phyloP scores from a whole-genome alignment of 2,329 filamentous ascomycete species.

The Daldinia sp. region DNA sequence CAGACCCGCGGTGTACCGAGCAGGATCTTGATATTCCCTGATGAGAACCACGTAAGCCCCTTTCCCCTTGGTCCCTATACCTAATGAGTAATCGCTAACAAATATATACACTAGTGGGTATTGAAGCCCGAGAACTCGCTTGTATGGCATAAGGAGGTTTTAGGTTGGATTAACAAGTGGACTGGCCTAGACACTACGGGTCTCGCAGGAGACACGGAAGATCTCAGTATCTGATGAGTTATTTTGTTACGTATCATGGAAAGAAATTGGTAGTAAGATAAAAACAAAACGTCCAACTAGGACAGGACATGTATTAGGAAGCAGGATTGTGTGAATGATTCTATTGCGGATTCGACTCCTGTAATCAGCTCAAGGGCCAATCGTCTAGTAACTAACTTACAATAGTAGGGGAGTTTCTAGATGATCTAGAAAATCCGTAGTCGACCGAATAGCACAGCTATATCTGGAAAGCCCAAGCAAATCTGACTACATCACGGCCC shows the following conservation, averaged over 20 bases:
- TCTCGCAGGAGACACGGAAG: conserved; percentile 34
- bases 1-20: conserved; percentile 79
- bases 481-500: not conserved
- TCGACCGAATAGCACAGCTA: not conserved
- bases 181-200: conserved; percentile 53
- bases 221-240: conserved; percentile 33
- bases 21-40: conserved; percentile 81
- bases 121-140: conserved; percentile 90
- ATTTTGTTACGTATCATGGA: not conserved
- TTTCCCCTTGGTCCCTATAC: not conserved
- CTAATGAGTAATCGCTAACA: conserved; percentile 57
- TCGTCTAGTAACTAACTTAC: not conserved
- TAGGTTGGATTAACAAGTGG: conserved; percentile 78
- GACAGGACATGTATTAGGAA: not conserved
- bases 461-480: not conserved
- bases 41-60: conserved; percentile 66
- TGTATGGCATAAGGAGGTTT: conserved; percentile 86
- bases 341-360: not conserved
- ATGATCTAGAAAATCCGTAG: not conserved
- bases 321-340: not conserved
- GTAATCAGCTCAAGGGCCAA: too few species aligned
- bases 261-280: not conserved
- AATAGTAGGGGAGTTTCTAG: not conserved
- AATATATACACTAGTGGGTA: conserved; percentile 78
- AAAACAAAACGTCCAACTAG: not conserved